These are phyloP conservation scores for Hemileccinum rubropunctum DNA, from an alignment of 768 basidiomycete species.

Conservation along the genomic window DNA sequence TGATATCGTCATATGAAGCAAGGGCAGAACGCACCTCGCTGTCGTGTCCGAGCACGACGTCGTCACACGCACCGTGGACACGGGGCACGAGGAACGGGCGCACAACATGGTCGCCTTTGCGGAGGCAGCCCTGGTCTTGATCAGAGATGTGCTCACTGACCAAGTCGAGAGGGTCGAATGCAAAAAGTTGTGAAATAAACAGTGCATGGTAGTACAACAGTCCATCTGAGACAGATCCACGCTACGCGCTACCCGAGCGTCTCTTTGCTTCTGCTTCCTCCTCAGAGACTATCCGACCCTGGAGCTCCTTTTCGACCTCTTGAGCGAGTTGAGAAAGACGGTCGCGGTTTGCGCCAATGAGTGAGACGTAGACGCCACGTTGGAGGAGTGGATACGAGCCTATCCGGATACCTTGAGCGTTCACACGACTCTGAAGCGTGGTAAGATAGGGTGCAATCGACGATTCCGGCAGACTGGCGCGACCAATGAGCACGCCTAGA, in stretches of 20 bases:
- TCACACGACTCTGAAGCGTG: slow-evolving; percentile 68
- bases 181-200: no score
- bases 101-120: no score
- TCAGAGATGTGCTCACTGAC: no score
- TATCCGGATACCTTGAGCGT: slow-evolving; percentile 73
- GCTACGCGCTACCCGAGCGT: slow-evolving; percentile 20
- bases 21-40: no score
- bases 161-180: no score
- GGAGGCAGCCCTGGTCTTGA: no score
- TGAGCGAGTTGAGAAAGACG: slow-evolving; percentile 54
- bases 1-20: no score
- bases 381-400: slow-evolving; percentile 70
- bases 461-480: slow-evolving; percentile 65
- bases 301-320: slow-evolving; percentile 59
- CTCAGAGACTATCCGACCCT: slow-evolving; percentile 59
- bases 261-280: slow-evolving; percentile 60
- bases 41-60: no score
- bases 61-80: no score
- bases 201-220: no score
- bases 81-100: no score
- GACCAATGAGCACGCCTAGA: no score
- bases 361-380: slow-evolving; percentile 61
- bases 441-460: slow-evolving; percentile 87
- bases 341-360: slow-evolving; percentile 48
- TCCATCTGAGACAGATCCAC: background rate